Evolutionary conservation across 768 basidiomycete species (phyloP), one percentile per base, ranked within the genome.

Genomic region (Crucibulum laeve): DNA sequence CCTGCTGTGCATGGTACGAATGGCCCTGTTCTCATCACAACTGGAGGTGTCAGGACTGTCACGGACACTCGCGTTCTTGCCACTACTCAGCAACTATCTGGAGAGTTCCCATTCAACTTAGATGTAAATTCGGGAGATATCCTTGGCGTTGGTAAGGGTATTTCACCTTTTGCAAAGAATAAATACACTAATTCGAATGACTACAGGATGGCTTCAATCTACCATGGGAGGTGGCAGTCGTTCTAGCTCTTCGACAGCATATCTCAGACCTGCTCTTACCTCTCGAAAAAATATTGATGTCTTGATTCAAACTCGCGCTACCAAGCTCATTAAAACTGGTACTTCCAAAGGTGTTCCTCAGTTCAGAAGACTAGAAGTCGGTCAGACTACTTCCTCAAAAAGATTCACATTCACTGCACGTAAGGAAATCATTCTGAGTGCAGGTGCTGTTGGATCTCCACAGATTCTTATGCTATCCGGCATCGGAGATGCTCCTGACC

Each of bases 391-490:
- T 37, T 10, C 18, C 14, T 37, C 19, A n/a, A 15, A 18, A 11
- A 13, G 10, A 10, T n/a, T 21, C 4, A 14, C 35, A 11, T 32
- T 32, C 14, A 21, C 4, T 14, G 35, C 35, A 10, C 14, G 10
- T 4, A 21, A 37, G 18, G 14, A 37, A 21, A 6, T 41, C 51
- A 4, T 43, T 50, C n/a, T n/a, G n/a, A n/a, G n/a, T 2, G 50
- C 44, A 1, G 53, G 53, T 14, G 19, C 43, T 5, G 42, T 51
- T 14, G 45, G 42, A 14, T 44, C 50, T 13, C 53, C 53, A 14
- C 50, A 49, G 17, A 44, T 54, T 13, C 43, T 54, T 0, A 18
- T 54, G 8, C 41, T 49, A 22, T 51, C 49, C 11, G 52, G 54
- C 22, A 51, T 56, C 24, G 53, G 56, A 10, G 44, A 51, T 21